Evolutionary conservation across 192 early-diverging fungal species (phyloP), one percentile per base, ranked within the genome.

Genomic region (Coemansia sp.): DNA sequence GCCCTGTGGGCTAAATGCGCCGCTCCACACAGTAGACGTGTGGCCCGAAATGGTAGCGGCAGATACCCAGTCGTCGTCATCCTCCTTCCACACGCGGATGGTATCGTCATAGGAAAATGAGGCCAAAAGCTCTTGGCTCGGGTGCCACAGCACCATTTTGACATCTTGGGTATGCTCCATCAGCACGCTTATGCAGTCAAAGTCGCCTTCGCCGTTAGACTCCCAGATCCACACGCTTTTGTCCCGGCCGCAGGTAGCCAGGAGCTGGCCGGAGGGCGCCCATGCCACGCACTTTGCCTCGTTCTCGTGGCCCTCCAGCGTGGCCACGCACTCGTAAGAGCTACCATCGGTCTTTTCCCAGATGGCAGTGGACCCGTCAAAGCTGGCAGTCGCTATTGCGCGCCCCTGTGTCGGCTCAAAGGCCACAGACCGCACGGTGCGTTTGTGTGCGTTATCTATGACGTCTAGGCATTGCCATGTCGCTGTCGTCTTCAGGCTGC

Each of bases 211-310:
- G 24, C 87, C 76, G 22, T 65, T 72, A 15, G 65, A 55, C 67
- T 98, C 97, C 97, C 97, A 98, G 61, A 98, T 93, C 97, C 97
- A 98, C 29, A 98, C 94, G 77, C 90, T 94, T 72, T 96, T 97
- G 79, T 98, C 97, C 29, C 97, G 80, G 24, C 90, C 89, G 65
- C 97, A 97, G 4, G 97, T 98, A 10, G 97, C 92, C 36, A 98
- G 70, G 21, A 98, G 81, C 4, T 87, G 72, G 10, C 93, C 95
- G 1, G 86, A 83, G 22, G 85, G 71, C 10, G 89, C 88, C 94
- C 94, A 98, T 10, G 90, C 82, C 34, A 97, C 91, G 34, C 86
- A 84, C 75, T 98, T 98, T 37, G 93, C 93, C 76, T 98, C 96
- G 75, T 97, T 97, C 79, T 98, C 96, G 73, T 98, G 96, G 36